Conservation (phyloP, 306 rosid genomes). For the Prunus dulcis region DNA sequence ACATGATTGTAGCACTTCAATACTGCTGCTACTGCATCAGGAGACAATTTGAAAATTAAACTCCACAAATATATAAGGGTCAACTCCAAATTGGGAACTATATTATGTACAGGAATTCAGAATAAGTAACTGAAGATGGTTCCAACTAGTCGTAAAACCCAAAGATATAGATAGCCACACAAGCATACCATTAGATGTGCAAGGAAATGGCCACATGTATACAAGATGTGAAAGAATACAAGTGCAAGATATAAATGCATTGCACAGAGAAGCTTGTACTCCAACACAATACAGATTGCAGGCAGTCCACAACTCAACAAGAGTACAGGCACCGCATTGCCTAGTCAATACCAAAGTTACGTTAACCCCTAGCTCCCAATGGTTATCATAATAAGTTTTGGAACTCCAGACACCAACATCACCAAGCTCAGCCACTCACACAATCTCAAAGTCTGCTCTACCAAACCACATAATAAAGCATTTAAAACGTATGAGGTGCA, state of each 20-base stretch:
- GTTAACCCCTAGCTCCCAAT: not conserved
- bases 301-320: not conserved
- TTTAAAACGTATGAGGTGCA: not conserved
- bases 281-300: not conserved
- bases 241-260: not conserved
- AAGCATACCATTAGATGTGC: not conserved
- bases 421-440: not conserved
- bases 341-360: not conserved
- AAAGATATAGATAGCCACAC: not conserved
- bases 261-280: not conserved
- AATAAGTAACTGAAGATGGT: not conserved
- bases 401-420: not conserved
- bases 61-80: not conserved
- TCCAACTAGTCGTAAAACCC: not conserved
- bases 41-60: not conserved
- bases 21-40: constrained; percentile 14
- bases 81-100: not conserved
- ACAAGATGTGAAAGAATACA: not conserved
- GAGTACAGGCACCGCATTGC: not conserved
- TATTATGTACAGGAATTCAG: not conserved
- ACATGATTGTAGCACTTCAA: constrained; percentile 49
- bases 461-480: not conserved
- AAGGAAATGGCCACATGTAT: not conserved
- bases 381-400: not conserved
- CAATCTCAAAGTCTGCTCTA: not conserved